phyloP scores from a whole-genome alignment of 2,329 filamentous ascomycete species.

The Aspergillus sp. region DNA sequence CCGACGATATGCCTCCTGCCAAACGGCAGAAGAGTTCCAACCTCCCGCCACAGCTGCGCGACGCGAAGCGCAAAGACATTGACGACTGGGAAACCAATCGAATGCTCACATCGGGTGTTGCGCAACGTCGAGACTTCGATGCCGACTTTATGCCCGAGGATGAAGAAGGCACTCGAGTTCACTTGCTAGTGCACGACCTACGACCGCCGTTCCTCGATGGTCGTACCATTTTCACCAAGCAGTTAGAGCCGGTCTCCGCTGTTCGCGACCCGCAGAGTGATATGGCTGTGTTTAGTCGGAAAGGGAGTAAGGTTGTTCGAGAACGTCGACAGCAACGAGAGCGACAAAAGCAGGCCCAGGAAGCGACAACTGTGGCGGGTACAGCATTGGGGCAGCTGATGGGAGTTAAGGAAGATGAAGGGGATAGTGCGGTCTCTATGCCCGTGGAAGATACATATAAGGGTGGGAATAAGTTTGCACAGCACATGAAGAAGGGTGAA shows the following conservation, averaged over 20 bases:
- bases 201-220: conserved; percentile 92
- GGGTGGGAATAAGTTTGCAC: conserved; percentile 69
- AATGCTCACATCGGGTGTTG: conserved; percentile 93
- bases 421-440: conserved; percentile 73
- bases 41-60: conserved; percentile 28
- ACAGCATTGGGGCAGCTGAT: conserved; percentile 91
- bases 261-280: conserved; percentile 92
- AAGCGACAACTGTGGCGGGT: conserved; percentile 86
- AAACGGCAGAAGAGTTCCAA: conserved; percentile 33
- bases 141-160: conserved; percentile 76
- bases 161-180: conserved; percentile 78
- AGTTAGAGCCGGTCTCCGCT: conserved; percentile 87
- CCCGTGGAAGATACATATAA: conserved; percentile 64
- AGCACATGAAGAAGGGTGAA: conserved; percentile 80
- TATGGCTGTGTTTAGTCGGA: conserved; percentile 96
- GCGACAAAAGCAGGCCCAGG: conserved; percentile 84
- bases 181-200: conserved; percentile 86
- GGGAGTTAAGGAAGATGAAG: conserved; percentile 85
- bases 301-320: conserved; percentile 86
- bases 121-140: conserved; percentile 74
- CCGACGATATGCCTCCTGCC: conserved; percentile 30
- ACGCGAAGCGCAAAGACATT: conserved; percentile 74
- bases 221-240: conserved; percentile 92
- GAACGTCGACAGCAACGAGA: conserved; percentile 89
- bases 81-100: conserved; percentile 98